Evolutionary conservation across 2,329 filamentous ascomycete species (phyloP).

Genomic region (Colletotrichum tropicicola): DNA sequence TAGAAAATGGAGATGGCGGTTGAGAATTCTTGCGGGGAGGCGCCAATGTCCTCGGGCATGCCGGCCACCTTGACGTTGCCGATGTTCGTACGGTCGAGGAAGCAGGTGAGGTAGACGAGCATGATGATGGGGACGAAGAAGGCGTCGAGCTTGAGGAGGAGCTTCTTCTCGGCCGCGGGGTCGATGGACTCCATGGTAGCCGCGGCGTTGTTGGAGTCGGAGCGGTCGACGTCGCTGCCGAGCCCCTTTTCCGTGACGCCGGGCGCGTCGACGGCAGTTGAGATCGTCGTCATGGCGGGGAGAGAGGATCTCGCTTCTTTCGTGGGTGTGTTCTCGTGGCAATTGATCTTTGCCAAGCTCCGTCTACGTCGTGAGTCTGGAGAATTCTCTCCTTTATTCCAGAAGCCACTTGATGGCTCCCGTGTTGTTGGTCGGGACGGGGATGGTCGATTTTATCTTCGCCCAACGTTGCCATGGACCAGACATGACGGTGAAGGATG

Average conservation of each 20-base stretch:
- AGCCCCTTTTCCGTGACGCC: constrained; percentile 12
- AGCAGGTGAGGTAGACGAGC: constrained; percentile 63
- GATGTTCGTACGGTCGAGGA: constrained; percentile 64
- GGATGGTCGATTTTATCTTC: constrained; percentile 16
- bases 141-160: constrained; percentile 42
- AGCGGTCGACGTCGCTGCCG: constrained; percentile 19
- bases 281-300: constrained; percentile 8
- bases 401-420: background rate
- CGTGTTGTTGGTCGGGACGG: background rate
- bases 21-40: constrained; percentile 51
- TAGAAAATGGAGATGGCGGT: constrained; percentile 55
- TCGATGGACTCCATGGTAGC: constrained; percentile 36
- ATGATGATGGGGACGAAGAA: constrained; percentile 56
- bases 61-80: constrained; percentile 57
- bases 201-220: constrained; percentile 16
- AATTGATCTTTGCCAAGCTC: background rate
- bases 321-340: too few relatives aligned
- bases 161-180: constrained; percentile 37
- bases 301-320: background rate
- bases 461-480: background rate
- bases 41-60: constrained; percentile 54
- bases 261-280: background rate
- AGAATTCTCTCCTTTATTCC: background rate
- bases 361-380: too few relatives aligned
- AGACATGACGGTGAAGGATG: background rate